These are phyloP conservation scores for Neoarthrinium moseri DNA, from an alignment of 2,329 filamentous ascomycete genomes.

Conservation along the genomic window DNA sequence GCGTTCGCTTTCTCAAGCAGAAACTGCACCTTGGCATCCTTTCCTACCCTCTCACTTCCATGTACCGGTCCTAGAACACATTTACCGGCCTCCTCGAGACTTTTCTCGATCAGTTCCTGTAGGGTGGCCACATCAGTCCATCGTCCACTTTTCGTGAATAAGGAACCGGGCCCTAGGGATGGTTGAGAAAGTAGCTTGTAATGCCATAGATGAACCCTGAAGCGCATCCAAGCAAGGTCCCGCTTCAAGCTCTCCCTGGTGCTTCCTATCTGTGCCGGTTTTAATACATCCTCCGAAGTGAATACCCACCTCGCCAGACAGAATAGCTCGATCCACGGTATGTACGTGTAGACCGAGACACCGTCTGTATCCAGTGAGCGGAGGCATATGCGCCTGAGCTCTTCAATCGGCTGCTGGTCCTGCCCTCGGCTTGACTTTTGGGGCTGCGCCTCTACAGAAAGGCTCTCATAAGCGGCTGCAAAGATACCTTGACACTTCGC, in stretches of 20 bases:
- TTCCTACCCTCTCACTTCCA: constrained; percentile 30
- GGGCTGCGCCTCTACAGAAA: constrained; percentile 14
- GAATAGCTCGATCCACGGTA: constrained; percentile 81
- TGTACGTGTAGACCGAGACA: constrained; percentile 80
- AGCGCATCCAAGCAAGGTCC: constrained; percentile 54
- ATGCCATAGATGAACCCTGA: constrained; percentile 72
- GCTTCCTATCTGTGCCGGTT: constrained; percentile 15
- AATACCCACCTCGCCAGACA: constrained; percentile 63
- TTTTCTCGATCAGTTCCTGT: constrained; percentile 45
- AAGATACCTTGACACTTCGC: constrained; percentile 21
- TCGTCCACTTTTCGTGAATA: constrained; percentile 54
- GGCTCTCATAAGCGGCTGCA: constrained; percentile 27
- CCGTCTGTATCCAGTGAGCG: constrained; percentile 75
- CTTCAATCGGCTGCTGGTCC: constrained; percentile 12
- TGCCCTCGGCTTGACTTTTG: background rate
- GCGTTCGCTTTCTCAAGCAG: constrained; percentile 80
- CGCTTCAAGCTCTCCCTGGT: constrained; percentile 34
- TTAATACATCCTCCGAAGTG: constrained; percentile 31
- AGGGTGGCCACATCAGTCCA: constrained; percentile 61
- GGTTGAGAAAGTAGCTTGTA: constrained; percentile 61
- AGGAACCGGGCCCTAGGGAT: constrained; percentile 50
- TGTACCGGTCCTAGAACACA: constrained; percentile 13
- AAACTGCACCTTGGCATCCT: constrained; percentile 63
- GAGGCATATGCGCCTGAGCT: constrained; percentile 49
- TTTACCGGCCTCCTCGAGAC: constrained; percentile 39